Conservation (phyloP, 2,329 filamentous ascomycete genomes). For the Botrytis aclada region DNA sequence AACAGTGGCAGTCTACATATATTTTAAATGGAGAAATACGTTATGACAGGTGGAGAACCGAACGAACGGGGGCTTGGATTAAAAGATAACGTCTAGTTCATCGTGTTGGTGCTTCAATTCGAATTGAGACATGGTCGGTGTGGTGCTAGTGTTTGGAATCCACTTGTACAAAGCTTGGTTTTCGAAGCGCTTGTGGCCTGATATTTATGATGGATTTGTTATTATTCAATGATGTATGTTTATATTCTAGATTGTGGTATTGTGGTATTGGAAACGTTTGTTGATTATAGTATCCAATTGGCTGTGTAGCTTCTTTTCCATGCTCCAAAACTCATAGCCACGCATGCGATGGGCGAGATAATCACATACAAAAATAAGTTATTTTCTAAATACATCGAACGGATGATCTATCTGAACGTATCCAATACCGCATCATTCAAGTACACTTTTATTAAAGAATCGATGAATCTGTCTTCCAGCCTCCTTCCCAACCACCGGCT, state of each 20-base stretch:
- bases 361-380: no score
- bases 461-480: constrained; percentile 70
- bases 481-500: constrained; percentile 72
- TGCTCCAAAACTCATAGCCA: background rate
- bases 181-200: background rate
- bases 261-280: no score
- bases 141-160: background rate
- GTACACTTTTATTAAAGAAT: constrained; percentile 65
- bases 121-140: background rate
- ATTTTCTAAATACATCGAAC: background rate
- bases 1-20: background rate
- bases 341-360: background rate
- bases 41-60: background rate
- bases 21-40: background rate
- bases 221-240: background rate
- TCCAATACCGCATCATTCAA: constrained; percentile 25
- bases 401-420: background rate
- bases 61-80: background rate
- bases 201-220: background rate
- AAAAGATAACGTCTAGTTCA: background rate
- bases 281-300: background rate
- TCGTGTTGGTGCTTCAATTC: background rate
- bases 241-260: background rate
- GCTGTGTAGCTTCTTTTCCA: background rate
- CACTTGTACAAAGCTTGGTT: background rate